Evolutionary conservation across 768 basidiomycete genomes (phyloP).

Genomic region (Porphyrellus cyaneotinctus): DNA sequence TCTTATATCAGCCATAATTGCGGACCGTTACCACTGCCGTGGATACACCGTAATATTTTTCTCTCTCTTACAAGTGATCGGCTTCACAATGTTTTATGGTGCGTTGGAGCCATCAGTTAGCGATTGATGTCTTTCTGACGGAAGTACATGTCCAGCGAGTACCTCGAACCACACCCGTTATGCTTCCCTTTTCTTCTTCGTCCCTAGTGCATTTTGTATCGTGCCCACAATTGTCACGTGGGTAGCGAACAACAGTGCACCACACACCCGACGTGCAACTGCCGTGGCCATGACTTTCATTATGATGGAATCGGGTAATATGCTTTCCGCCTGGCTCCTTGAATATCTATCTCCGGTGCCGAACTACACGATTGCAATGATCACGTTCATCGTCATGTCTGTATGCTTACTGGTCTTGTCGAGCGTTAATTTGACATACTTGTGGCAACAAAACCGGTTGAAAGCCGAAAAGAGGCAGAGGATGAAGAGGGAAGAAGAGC

Average conservation of each 20-base stretch:
- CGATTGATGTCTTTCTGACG: neutral
- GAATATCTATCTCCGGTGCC: conserved; percentile 48
- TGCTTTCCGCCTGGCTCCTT: conserved; percentile 59
- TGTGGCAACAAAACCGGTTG: conserved; percentile 41
- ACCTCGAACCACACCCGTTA: conserved; percentile 44
- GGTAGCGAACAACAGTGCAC: conserved; percentile 59
- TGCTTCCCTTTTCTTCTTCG: conserved; percentile 51
- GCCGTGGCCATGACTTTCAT: conserved; percentile 54
- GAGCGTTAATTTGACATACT: conserved; percentile 38
- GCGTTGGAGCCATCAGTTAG: neutral
- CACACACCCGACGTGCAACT: conserved; percentile 54
- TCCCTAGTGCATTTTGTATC: conserved; percentile 47
- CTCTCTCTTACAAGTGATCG: conserved; percentile 38
- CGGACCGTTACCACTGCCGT: conserved; percentile 50
- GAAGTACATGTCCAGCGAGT: conserved; percentile 4
- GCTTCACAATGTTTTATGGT: conserved; percentile 3
- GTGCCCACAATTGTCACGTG: conserved; percentile 56
- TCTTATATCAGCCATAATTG: conserved; percentile 42
- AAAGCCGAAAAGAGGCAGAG: conserved; percentile 38
- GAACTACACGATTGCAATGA: conserved; percentile 46
- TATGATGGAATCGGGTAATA: conserved; percentile 54
- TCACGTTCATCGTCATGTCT: conserved; percentile 36
- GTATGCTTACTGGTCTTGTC: conserved; percentile 37
- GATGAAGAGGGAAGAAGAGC: conserved; percentile 36
- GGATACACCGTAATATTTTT: conserved; percentile 45